Evolutionary conservation across 2,329 filamentous ascomycete species (phyloP), one percentile per base, ranked within the genome.

Genomic region (Penicillium thymicola): DNA sequence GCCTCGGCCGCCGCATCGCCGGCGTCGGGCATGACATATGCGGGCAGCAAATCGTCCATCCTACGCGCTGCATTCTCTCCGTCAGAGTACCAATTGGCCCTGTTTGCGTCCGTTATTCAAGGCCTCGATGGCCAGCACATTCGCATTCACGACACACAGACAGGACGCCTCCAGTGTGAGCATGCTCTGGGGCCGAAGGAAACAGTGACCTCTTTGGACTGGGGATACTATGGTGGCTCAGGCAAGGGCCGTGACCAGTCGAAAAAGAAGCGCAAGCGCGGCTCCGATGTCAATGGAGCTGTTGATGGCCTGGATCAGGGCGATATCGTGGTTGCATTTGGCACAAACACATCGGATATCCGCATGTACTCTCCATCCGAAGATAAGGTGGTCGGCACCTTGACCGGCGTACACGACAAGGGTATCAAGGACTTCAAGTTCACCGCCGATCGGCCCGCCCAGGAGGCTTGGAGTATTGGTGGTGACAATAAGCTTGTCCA

Each of bases 101-200:
- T 82, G 37, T 82, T 82, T 67, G 80, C 80, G 21, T 82, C 80
- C 16, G 77, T 81, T 54, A 80, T 82, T 49, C 79, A 81, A 63
- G 79, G 79, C 23, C 75, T 82, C 34, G 79, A 80, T 68, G 76
- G 75, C 45, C 79, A 82, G 60, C 78, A 81, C 60, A 70, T 82
- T 51, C 77, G 80, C 56, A 78, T 82, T 51, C 80, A 82, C 67
- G 79, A 81, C 61, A 79, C 78, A 41, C 74, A 69, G 55, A 80
- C 78, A 38, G 78, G 78, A 46, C 75, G 76, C 37, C 71, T 82
- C 61, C 77, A 77, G 56, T 81, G 79, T 65, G 79, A 82, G 64
- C 74, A 81, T 72, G 72, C 75, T 8, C 67, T 80, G 55, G 74
- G 72, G 47, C 73, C 79, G 28, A 79, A 77, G 60, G 74, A 78